Base-by-base conservation (phyloP, 2,329 filamentous ascomycete genomes). In the Geosmithia putterillii region DNA sequence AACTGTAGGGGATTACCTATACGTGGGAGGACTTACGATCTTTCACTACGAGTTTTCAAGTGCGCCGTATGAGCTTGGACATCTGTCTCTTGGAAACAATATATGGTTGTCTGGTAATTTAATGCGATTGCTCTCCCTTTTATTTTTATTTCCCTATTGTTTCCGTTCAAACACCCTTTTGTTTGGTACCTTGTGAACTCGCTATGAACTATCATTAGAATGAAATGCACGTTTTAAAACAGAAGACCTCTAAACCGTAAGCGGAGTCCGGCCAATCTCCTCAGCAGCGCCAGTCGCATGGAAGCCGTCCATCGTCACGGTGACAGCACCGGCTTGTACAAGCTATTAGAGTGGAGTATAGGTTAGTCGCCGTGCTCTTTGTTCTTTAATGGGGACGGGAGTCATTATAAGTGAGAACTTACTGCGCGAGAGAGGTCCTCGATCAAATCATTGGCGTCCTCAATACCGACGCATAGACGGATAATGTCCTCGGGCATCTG, bases 401-500 rank as follows among this genome's bases (percentile, higher is more conserved):
- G 46, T n/a, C 19, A 19, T 23, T 12, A 37, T 25, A n/a, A 10
- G 39, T 42, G 12, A n/a, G n/a, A n/a, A 80, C 86, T 73, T 79
- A 94, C 87, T 53, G 92, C 92, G 53, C 88, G 80, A 48, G 81
- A 84, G 46, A 98, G 67, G 63, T 98, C 92, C 57, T 96, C 90
- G 57, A 96, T 86, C 54, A 98, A 61, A 67, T 98, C 92, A 52
- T 87, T 78, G 3, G 74, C 77, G 62, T 98, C 92, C 62, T 98
- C 92, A 55, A 98, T 98, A 39, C 92, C 92, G 38, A 98, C 88
- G 57, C 92, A 98, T 44, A 98, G 65, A 44, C 92, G 76, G 54
- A 98, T 96, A 47, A 98, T 83, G 60, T 98, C 92, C 65, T 98
- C 92, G 10, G 92, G 92, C 80, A 98, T 84, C 50, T 90, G 82